Conservation (phyloP, 805 yeast genomes). For the Yarrowia sp. region DNA sequence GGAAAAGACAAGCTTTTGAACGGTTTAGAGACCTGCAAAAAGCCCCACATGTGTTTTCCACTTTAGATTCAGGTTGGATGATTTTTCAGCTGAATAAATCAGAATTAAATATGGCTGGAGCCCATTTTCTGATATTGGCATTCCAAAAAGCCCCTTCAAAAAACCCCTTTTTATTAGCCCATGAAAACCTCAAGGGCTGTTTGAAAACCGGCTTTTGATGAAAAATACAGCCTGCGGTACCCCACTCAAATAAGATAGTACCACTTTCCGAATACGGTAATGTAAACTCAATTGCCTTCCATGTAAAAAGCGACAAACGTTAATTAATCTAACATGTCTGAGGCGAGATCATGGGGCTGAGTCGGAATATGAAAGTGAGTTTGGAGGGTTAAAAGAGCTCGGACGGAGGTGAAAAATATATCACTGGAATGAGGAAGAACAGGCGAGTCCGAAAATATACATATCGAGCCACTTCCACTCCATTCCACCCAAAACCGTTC, state of each 20-base stretch:
- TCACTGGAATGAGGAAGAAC: background rate
- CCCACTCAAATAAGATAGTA: no score
- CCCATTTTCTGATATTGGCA: no score
- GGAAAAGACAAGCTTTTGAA: background rate
- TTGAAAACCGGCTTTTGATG: no score
- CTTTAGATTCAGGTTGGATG: background rate
- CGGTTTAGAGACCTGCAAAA: background rate
- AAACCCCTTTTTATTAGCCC: no score
- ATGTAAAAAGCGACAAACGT: background rate
- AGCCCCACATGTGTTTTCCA: background rate
- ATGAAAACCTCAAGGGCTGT: no score
- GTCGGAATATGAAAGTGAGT: background rate
- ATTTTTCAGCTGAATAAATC: background rate
- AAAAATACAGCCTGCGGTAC: no score
- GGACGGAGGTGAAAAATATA: background rate
- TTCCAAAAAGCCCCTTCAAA: no score
- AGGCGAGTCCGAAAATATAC: background rate
- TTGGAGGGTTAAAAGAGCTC: background rate
- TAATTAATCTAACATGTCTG: background rate
- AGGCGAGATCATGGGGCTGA: constrained; percentile 12
- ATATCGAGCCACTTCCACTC: background rate
- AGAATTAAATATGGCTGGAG: no score
- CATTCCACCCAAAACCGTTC: background rate
- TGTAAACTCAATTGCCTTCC: background rate
- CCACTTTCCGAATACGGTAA: background rate